phyloP scores from a whole-genome alignment of 805 yeast genomes.

The Kazachstania africana region DNA sequence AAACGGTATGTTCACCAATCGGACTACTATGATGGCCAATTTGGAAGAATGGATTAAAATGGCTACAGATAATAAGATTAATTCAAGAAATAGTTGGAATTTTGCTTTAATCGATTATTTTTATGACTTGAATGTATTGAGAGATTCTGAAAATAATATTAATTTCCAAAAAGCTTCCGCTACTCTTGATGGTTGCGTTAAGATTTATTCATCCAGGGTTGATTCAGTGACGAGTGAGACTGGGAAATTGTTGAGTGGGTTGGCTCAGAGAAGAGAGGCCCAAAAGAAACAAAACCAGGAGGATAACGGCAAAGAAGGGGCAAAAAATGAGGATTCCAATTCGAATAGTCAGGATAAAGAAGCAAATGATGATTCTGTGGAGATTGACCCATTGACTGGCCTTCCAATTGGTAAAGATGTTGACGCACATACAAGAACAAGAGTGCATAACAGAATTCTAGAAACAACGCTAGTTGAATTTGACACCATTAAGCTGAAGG shows the following conservation, averaged over 20 bases:
- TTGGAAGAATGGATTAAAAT: conserved; percentile 75
- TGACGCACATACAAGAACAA: conserved; percentile 16
- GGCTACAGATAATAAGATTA: conserved; percentile 78
- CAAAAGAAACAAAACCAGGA: conserved; percentile 6
- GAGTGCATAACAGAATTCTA: conserved; percentile 21
- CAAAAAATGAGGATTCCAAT: conserved; percentile 15
- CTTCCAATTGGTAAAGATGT: conserved; percentile 20
- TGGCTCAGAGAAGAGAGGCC: conserved; percentile 35
- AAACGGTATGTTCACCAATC: conserved; percentile 23
- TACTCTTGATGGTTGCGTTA: conserved; percentile 88
- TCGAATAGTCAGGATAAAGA: conserved; percentile 12
- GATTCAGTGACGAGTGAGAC: conserved; percentile 90
- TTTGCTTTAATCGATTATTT: conserved; percentile 86
- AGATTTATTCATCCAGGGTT: conserved; percentile 80
- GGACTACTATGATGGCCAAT: conserved; percentile 36
- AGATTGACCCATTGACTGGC: conserved; percentile 26
- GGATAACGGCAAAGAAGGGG: conserved; percentile 12
- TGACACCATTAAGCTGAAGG: conserved; percentile 38
- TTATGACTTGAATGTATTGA: conserved; percentile 64
- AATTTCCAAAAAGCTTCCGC: conserved; percentile 88
- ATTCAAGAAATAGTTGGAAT: conserved; percentile 78
- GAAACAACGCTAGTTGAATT: conserved; percentile 41
- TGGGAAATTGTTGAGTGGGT: conserved; percentile 67
- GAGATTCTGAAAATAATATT: conserved; percentile 63
- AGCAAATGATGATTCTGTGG: conserved; percentile 15